A percentile compares a stretch with the other conserved stretches of the same genome.
Conservation (phyloP, 2,329 filamentous ascomycete species). For the Huntiella moniliformis region DNA sequence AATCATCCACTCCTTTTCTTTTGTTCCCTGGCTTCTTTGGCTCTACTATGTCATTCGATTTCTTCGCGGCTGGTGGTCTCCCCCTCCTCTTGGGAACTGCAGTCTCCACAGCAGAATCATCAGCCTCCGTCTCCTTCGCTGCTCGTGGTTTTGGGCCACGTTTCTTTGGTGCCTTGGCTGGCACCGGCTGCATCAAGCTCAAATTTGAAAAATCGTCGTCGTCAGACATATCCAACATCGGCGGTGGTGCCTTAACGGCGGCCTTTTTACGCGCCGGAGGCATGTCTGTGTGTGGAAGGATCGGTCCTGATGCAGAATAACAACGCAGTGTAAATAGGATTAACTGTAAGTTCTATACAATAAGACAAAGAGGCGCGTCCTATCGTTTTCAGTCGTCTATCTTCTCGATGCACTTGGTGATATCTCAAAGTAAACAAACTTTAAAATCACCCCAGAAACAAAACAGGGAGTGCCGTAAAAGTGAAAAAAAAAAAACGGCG, state of each 20-base stretch:
- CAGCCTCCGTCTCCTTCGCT: background rate
- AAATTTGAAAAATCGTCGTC: conserved; percentile 8
- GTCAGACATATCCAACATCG: conserved; percentile 1
- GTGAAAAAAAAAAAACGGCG: too few species aligned
- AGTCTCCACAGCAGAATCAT: too few species aligned
- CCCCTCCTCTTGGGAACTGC: too few species aligned
- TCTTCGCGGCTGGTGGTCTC: too few species aligned
- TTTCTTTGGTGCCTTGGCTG: background rate
- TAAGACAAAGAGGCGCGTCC: background rate
- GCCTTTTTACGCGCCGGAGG: conserved; percentile 6
- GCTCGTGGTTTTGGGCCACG: background rate
- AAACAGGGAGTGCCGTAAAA: background rate
- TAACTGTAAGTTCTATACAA: background rate
- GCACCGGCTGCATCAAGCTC: conserved; percentile 3
- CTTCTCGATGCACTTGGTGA: background rate
- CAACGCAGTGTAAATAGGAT: background rate
- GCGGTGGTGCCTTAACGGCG: background rate
- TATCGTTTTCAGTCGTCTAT: background rate
- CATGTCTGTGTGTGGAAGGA: background rate
- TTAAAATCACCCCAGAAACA: background rate
- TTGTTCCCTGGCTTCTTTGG: background rate
- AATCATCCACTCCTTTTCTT: background rate
- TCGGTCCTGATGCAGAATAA: background rate
- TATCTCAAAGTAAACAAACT: conserved; percentile 3
- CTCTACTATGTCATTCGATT: too few species aligned